A percentile compares a stretch with the other conserved stretches of the same genome.
phyloP scores from a whole-genome alignment of 805 yeast genomes.

The Kuraishia cidri region DNA sequence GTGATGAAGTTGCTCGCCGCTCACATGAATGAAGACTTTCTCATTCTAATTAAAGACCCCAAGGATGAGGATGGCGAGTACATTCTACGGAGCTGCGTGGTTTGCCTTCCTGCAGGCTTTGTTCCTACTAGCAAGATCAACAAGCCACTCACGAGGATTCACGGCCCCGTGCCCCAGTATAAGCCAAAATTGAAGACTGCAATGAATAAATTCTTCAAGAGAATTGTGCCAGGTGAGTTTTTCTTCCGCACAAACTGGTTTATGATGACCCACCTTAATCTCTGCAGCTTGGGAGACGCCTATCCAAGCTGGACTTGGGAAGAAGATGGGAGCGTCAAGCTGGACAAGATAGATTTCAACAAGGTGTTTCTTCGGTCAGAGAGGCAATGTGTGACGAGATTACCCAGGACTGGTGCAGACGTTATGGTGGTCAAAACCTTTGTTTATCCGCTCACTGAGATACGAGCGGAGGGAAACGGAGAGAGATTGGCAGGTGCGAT shows the following conservation, averaged over 20 bases:
- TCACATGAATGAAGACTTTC: too few species aligned
- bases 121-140: slow-evolving; percentile 47
- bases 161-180: slow-evolving; percentile 68
- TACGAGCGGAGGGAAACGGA: slow-evolving; percentile 31
- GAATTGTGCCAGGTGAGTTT: slow-evolving; percentile 40
- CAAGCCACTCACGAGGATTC: slow-evolving; percentile 49
- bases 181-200: slow-evolving; percentile 41
- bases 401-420: slow-evolving; percentile 37
- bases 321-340: slow-evolving; percentile 22
- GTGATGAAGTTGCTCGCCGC: too few species aligned
- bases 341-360: slow-evolving; percentile 27
- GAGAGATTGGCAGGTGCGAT: slow-evolving; percentile 54
- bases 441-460: slow-evolving; percentile 37
- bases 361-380: slow-evolving; percentile 50
- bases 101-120: too few species aligned
- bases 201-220: slow-evolving; percentile 60
- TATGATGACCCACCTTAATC: slow-evolving; percentile 33
- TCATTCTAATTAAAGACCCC: too few species aligned
- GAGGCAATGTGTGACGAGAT: slow-evolving; percentile 46
- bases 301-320: too few species aligned
- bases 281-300: too few species aligned
- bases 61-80: slow-evolving; percentile 9
- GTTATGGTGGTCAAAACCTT: slow-evolving; percentile 51
- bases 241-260: slow-evolving; percentile 68
- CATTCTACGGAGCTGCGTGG: too few species aligned